These are phyloP conservation scores for Eucalyptus curtisii DNA, from an alignment of 345 rosid genomes.

Conservation along the genomic window DNA sequence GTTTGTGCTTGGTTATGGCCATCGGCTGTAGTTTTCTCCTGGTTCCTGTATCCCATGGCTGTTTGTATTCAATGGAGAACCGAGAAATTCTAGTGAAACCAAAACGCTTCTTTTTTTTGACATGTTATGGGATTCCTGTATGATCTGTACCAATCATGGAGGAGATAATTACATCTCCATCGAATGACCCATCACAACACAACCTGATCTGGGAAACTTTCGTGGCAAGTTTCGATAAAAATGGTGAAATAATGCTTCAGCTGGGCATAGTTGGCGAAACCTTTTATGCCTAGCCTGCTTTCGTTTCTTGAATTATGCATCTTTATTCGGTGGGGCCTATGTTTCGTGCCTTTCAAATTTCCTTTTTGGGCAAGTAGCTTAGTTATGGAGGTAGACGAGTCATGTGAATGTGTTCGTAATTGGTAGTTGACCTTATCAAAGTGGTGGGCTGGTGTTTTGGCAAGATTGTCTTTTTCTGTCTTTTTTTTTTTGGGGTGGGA, in stretches of 20 bases:
- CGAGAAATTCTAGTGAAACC: neutral
- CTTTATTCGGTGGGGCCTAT: neutral
- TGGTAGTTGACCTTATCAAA: neutral
- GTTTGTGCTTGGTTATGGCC: neutral
- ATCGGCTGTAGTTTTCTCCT: neutral
- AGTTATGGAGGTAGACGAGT: neutral
- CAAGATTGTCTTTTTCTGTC: neutral
- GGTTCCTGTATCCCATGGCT: neutral
- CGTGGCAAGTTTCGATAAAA: neutral
- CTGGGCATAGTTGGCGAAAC: neutral
- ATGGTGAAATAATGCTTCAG: neutral
- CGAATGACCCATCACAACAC: neutral
- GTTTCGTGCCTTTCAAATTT: neutral
- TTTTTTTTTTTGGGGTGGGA: rapidly evolving
- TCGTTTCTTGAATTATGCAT: neutral
- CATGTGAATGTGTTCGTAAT: neutral
- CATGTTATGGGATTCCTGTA: neutral
- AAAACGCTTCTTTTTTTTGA: neutral
- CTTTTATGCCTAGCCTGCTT: neutral
- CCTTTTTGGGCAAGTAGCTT: neutral
- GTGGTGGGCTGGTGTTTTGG: neutral
- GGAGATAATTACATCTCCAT: neutral
- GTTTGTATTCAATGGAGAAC: neutral
- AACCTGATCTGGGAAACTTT: neutral
- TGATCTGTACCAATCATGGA: neutral